phyloP scores from a whole-genome alignment of 2,329 filamentous ascomycete species.

The Mollisia scopiformis region DNA sequence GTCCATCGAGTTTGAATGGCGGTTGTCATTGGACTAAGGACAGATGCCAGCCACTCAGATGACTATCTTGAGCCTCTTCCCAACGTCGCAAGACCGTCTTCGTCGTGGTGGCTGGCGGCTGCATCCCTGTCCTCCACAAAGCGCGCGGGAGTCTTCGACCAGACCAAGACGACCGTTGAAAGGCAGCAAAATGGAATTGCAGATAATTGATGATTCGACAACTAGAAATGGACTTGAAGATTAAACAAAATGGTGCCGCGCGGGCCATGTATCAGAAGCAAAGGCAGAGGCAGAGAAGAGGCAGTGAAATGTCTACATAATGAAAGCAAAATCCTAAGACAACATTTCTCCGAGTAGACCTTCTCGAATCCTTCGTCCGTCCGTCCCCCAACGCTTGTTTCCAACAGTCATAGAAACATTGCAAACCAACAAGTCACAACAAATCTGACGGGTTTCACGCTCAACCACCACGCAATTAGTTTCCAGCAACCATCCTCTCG shows the following conservation, averaged over 20 bases:
- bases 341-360: background rate
- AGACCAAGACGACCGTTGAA: slow-evolving; percentile 3
- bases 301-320: slow-evolving; percentile 26
- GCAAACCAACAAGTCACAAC: background rate
- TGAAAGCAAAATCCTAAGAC: slow-evolving; percentile 14
- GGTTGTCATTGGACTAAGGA: slow-evolving; percentile 19
- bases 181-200: slow-evolving; percentile 17
- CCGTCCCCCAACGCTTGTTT: background rate
- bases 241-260: slow-evolving; percentile 25
- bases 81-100: slow-evolving; percentile 20
- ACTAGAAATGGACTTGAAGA: slow-evolving; percentile 3
- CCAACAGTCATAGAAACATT: background rate
- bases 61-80: slow-evolving; percentile 29
- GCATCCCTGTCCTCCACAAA: slow-evolving; percentile 13
- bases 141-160: slow-evolving; percentile 29
- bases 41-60: slow-evolving; percentile 28
- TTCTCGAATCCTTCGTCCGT: background rate
- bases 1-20: slow-evolving; percentile 6
- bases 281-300: slow-evolving; percentile 13
- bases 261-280: slow-evolving; percentile 28
- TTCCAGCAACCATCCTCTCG: slow-evolving; percentile 27
- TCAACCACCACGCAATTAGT: background rate
- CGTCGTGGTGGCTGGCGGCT: slow-evolving; percentile 29
- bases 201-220: slow-evolving; percentile 25
- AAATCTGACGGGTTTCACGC: background rate